Base-by-base conservation (phyloP, 2,329 filamentous ascomycete species). In the Neurospora crassa region DNA sequence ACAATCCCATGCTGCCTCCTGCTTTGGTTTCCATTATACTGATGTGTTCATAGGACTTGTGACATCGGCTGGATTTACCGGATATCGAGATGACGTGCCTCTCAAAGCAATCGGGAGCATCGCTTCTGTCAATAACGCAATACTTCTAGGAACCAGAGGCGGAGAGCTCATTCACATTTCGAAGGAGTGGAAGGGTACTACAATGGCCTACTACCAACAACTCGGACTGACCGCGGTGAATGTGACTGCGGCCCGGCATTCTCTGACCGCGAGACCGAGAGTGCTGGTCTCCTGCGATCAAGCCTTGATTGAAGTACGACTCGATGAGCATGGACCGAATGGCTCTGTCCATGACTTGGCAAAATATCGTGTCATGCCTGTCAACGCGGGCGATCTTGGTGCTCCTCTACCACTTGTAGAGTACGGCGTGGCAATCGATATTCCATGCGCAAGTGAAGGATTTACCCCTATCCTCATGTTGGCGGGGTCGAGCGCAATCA, bases 251-350 rank as follows among this genome's bases (percentile, higher is more conserved):
- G 69, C 67, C 45, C 69, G 74, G 16, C 75, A 47, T 69, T 73
- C 71, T 43, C 77, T 75, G 3, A 73, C 74, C 0, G 69, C 72
- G 0, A 69, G 70, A 4, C 71, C 75, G 7, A 78, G 80, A 2
- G 79, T 83, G 2, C 81, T 88, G 12, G 80, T 83, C 12, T 85
- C 81, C 47, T 89, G 85, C 72, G 86, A 87, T 12, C 78, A 88
- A 2, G 75, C 83, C 2, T 76, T 86, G 53, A 77, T 87, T 53
- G 24, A 45, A 18, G n/a, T 70, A 10, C 16, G 70, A 80, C 81
- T 24, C 78, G 40, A 81, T 80, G 63, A 34, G 42, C 67, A 20
- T 7, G 37, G 29, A 5, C 45, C 40, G n/a, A 59, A 53, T 18
- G 70, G 34, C n/a, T 24, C 67, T 47, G 40, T 40, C 4, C 67